phyloP scores from a whole-genome alignment of 805 yeast genomes.

The Kluyveromyces dobzhanskii region DNA sequence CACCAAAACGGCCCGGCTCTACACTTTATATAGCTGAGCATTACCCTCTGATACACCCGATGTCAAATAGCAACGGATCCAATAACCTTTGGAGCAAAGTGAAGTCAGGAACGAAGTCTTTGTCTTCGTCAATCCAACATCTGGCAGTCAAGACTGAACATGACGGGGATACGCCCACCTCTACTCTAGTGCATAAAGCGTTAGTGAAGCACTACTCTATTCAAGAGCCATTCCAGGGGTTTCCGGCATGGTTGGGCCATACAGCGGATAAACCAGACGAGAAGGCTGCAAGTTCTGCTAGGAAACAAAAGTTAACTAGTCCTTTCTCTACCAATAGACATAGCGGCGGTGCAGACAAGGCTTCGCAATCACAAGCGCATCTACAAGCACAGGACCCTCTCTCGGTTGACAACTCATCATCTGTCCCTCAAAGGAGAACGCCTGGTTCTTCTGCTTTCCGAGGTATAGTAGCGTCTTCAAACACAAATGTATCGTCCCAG shows the following conservation, averaged over 20 bases:
- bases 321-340: background rate
- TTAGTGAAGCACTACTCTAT: conserved; percentile 33
- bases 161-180: conserved; percentile 35
- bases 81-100: conserved; percentile 27
- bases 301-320: background rate
- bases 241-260: conserved; percentile 32
- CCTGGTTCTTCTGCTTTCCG: conserved; percentile 3
- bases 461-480: conserved; percentile 2
- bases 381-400: too few relatives aligned
- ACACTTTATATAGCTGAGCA: too few relatives aligned
- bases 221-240: conserved; percentile 28
- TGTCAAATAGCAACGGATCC: conserved; percentile 7
- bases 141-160: conserved; percentile 28
- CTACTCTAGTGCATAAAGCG: conserved; percentile 39
- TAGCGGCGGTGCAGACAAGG: background rate
- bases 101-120: conserved; percentile 23
- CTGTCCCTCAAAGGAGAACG: conserved; percentile 1
- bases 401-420: too few relatives aligned
- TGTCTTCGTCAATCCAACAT: conserved; percentile 22
- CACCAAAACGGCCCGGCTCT: too few relatives aligned
- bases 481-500: background rate
- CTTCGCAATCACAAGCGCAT: too few relatives aligned
- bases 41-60: too few relatives aligned
- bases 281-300: conserved; percentile 7
- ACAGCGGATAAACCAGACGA: conserved; percentile 28